Percentiles rank a stretch among this genome's conserved stretches.
Conservation (phyloP, 75 land plant species). For the Selaginella tamariscina region DNA sequence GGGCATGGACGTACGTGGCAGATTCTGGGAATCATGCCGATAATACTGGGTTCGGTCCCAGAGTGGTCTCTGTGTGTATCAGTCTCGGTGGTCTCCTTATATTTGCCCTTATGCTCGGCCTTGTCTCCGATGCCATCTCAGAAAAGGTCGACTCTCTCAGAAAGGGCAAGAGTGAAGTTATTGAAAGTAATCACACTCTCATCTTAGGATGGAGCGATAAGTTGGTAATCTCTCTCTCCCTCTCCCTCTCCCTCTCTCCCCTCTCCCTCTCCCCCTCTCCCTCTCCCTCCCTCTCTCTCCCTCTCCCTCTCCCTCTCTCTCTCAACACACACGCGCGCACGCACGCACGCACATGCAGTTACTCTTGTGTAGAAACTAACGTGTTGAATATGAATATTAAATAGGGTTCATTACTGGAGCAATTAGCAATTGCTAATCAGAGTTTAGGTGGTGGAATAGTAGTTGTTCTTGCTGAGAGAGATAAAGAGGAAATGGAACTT, state of each 20-base stretch:
- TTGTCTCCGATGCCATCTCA: slow-evolving; percentile 82
- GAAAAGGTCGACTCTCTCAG: slow-evolving; percentile 73
- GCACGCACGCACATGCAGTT: too few relatives aligned
- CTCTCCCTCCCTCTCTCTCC: slow-evolving; percentile 6
- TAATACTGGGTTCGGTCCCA: slow-evolving; percentile 41
- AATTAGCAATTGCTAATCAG: slow-evolving; percentile 72
- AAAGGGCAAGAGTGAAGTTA: slow-evolving; percentile 83
- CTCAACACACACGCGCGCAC: too few relatives aligned
- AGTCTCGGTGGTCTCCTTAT: slow-evolving; percentile 74
- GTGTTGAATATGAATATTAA: background rate
- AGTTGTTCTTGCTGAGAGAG: slow-evolving; percentile 76
- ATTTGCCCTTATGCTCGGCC: slow-evolving; percentile 84
- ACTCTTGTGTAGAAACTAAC: too few relatives aligned
- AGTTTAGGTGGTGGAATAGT: slow-evolving; percentile 80
- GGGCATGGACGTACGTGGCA: slow-evolving; percentile 75
- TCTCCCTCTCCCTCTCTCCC: background rate
- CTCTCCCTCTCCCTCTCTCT: too few relatives aligned
- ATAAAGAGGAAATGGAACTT: slow-evolving; percentile 75
- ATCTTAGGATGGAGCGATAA: slow-evolving; percentile 84
- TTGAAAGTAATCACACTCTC: slow-evolving; percentile 60
- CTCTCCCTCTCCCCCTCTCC: slow-evolving; percentile 4
- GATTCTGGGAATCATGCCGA: slow-evolving; percentile 82
- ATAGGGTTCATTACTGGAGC: slow-evolving; percentile 77
- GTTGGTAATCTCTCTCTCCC: slow-evolving; percentile 58
- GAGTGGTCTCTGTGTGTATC: slow-evolving; percentile 64